A percentile compares a stretch with the other conserved stretches of the same genome.
These are phyloP conservation scores for Fusarium albosuccineum DNA, from an alignment of 2,329 filamentous ascomycete species.

Conservation along the genomic window DNA sequence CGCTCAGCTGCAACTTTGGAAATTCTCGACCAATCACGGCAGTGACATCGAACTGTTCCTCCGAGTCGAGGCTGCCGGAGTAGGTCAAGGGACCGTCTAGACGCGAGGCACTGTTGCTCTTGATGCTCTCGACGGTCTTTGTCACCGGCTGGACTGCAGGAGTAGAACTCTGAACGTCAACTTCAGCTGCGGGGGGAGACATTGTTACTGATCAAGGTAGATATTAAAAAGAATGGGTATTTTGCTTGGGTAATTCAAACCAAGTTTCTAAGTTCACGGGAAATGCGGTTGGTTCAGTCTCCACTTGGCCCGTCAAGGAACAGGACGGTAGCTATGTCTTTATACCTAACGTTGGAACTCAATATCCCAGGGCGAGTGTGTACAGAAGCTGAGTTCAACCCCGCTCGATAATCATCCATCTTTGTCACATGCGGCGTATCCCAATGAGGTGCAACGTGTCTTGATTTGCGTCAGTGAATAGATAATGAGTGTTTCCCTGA, in stretches of 20 bases:
- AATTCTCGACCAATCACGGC: constrained; percentile 24
- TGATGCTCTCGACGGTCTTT: constrained; percentile 7
- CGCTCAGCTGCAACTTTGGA: constrained; percentile 19
- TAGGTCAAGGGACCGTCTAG: constrained; percentile 21
- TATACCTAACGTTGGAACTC: background rate
- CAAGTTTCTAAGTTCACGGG: background rate
- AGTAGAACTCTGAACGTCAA: constrained; percentile 10
- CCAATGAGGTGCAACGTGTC: constrained; percentile 24
- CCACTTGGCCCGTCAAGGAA: background rate
- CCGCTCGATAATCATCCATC: background rate
- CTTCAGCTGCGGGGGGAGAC: constrained; percentile 26
- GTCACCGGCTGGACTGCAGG: constrained; percentile 17
- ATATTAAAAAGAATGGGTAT: background rate
- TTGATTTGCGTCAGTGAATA: constrained; percentile 19
- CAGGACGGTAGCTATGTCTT: background rate
- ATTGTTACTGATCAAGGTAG: background rate
- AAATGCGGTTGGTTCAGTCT: background rate
- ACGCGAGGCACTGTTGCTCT: constrained; percentile 8
- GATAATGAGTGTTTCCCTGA: background rate
- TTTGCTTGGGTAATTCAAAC: background rate
- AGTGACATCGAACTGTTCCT: constrained; percentile 28
- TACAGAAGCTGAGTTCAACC: background rate
- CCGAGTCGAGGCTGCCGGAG: constrained; percentile 10
- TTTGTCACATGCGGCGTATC: background rate
- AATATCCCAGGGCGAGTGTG: too few relatives aligned